A percentile compares a stretch with the other conserved stretches of the same genome.
These are phyloP conservation scores for Monilinia laxa DNA, from an alignment of 2,329 filamentous ascomycete species.

Conservation along the genomic window DNA sequence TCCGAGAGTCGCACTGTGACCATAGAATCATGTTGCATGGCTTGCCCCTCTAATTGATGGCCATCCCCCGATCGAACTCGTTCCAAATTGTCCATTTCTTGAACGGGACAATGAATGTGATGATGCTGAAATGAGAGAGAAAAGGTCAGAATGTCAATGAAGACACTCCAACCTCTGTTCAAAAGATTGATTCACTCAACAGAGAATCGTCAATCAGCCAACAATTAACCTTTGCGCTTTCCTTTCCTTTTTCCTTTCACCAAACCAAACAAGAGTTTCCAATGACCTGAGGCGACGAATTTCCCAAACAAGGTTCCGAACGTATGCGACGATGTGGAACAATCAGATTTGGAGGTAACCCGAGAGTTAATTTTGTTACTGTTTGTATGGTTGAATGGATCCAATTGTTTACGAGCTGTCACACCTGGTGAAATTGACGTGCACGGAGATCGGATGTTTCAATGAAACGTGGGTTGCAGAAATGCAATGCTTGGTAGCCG, in stretches of 20 bases:
- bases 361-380: slow-evolving; percentile 2
- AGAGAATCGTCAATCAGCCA: not conserved
- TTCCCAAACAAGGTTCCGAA: not conserved
- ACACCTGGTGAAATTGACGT: slow-evolving; percentile 17
- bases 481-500: slow-evolving; percentile 9
- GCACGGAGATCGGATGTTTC: slow-evolving; percentile 23
- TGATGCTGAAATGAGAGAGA: not conserved
- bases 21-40: slow-evolving; percentile 62
- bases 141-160: slow-evolving; percentile 21
- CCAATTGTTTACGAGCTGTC: slow-evolving; percentile 9
- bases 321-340: no score
- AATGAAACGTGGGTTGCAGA: slow-evolving; percentile 13
- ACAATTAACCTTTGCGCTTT: slow-evolving; percentile 4
- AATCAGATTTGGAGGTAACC: not conserved
- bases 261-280: not conserved
- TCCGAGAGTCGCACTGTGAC: slow-evolving; percentile 75
- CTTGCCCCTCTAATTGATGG: slow-evolving; percentile 4
- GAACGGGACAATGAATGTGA: not conserved
- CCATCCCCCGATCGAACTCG: not conserved
- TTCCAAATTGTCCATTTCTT: slow-evolving; percentile 2
- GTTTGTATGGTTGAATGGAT: slow-evolving; percentile 6
- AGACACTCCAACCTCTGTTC: slow-evolving; percentile 22
- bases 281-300: not conserved
- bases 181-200: slow-evolving; percentile 9
- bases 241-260: not conserved